Percentiles rank a stretch among this genome's conserved stretches.
Conservation (phyloP, 345 rosid species). For the Heritiera littoralis region DNA sequence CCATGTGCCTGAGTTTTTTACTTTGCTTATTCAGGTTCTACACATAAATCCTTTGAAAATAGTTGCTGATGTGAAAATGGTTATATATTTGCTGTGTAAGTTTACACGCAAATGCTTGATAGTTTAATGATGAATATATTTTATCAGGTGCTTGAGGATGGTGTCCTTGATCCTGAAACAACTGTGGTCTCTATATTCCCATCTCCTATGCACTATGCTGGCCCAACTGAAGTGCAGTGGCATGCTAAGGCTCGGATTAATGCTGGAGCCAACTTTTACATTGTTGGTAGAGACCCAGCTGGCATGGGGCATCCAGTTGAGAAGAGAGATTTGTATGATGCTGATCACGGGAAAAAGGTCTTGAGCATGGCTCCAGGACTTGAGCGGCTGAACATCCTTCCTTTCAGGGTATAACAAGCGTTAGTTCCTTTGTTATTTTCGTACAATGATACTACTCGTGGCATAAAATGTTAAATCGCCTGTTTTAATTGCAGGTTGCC, state of each 20-base stretch:
- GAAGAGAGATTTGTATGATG: slow-evolving; percentile 92
- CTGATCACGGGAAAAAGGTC: slow-evolving; percentile 98
- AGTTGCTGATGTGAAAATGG: neutral
- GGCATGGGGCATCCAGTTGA: slow-evolving; percentile 98
- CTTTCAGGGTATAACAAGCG: slow-evolving; percentile 69
- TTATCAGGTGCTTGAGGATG: slow-evolving; percentile 90
- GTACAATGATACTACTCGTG: neutral
- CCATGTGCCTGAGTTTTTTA: neutral
- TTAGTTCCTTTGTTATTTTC: too few species aligned
- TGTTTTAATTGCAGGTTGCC: slow-evolving; percentile 58
- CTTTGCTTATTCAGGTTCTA: neutral
- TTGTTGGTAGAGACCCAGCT: slow-evolving; percentile 98
- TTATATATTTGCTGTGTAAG: neutral
- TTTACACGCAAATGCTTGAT: neutral
- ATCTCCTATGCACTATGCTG: slow-evolving; percentile 99
- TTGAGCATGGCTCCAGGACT: slow-evolving; percentile 97
- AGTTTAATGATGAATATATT: slow-evolving; percentile 5
- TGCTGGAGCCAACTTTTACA: slow-evolving; percentile 98
- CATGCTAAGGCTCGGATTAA: slow-evolving; percentile 98
- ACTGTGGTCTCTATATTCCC: slow-evolving; percentile 99
- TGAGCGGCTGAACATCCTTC: slow-evolving; percentile 93
- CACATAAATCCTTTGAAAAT: neutral
- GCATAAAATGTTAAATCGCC: neutral
- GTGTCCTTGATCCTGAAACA: slow-evolving; percentile 98
- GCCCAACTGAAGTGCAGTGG: slow-evolving; percentile 99